Conservation (phyloP, 352 stramenopile species). For the Phytophthora macrochlamydospora region DNA sequence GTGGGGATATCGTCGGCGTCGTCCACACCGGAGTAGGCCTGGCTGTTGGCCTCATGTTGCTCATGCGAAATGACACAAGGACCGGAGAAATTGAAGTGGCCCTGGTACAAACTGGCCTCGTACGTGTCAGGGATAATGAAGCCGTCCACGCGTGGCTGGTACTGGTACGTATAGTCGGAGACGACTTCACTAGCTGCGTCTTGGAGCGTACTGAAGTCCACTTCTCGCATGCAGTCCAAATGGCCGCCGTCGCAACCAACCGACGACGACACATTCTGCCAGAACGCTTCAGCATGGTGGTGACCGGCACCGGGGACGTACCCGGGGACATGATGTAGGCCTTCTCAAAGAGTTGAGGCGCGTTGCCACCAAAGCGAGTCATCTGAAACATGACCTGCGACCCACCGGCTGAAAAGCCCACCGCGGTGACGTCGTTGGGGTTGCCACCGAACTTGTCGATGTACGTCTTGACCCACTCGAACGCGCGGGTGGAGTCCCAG, state of each 20-base stretch:
- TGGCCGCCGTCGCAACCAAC: conserved; percentile 15
- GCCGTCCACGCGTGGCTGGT: conserved; percentile 25
- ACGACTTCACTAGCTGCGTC: conserved; percentile 14
- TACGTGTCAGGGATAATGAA: conserved; percentile 21
- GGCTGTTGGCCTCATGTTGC: conserved; percentile 17
- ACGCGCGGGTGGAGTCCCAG: conserved; percentile 28
- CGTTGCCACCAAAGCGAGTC: conserved; percentile 19
- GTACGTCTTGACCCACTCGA: conserved; percentile 34
- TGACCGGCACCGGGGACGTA: conserved; percentile 14
- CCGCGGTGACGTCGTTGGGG: conserved; percentile 30
- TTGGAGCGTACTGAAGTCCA: conserved; percentile 15
- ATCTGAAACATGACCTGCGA: conserved; percentile 23
- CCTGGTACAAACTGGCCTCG: conserved; percentile 22
- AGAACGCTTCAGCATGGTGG: conserved; percentile 19
- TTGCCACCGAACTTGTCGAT: conserved; percentile 35
- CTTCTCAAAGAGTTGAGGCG: conserved; percentile 18
- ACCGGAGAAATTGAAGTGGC: conserved; percentile 17
- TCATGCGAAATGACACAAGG: conserved; percentile 5
- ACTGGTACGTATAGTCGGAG: conserved; percentile 20
- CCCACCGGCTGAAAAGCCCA: conserved; percentile 24
- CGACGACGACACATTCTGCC: conserved; percentile 17
- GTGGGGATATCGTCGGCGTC: conserved; percentile 10
- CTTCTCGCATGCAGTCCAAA: conserved; percentile 13
- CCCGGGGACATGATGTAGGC: conserved; percentile 24
- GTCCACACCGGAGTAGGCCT: conserved; percentile 14